Conservation (phyloP, 805 yeast genomes). For the Metschnikowia picachoensis region DNA sequence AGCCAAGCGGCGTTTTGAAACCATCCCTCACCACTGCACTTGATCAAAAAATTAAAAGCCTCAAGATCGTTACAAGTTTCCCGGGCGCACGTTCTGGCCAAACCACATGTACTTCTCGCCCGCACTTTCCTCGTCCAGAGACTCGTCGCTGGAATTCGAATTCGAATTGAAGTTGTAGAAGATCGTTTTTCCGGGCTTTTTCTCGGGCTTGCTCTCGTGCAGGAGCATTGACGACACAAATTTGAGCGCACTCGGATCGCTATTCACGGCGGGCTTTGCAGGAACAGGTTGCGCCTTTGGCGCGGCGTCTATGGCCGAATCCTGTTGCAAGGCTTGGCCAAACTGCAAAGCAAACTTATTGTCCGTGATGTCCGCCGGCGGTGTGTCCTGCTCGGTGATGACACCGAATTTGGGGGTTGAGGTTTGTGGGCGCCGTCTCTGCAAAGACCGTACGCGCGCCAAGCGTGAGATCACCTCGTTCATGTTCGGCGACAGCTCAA, state of each 20-base stretch:
- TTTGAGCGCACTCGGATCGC: slow-evolving; percentile 28
- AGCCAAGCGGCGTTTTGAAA: no score
- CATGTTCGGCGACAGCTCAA: slow-evolving; percentile 14
- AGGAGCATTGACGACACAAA: slow-evolving; percentile 26
- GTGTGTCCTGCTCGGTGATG: slow-evolving; percentile 16
- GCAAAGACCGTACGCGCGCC: slow-evolving; percentile 17
- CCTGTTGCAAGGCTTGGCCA: slow-evolving; percentile 3
- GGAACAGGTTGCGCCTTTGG: neutral
- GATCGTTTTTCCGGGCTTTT: slow-evolving; percentile 19
- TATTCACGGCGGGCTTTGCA: slow-evolving; percentile 1
- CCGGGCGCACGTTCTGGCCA: slow-evolving; percentile 29
- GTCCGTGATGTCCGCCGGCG: slow-evolving; percentile 14
- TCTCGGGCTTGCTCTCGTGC: slow-evolving; percentile 9
- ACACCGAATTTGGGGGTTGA: slow-evolving; percentile 17
- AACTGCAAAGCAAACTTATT: slow-evolving; percentile 20
- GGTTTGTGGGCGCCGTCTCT: slow-evolving; percentile 15
- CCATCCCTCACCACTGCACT: no score
- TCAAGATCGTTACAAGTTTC: no score
- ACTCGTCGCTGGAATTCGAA: slow-evolving; percentile 11
- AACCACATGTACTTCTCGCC: slow-evolving; percentile 33
- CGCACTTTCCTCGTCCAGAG: slow-evolving; percentile 13
- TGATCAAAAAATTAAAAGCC: no score
- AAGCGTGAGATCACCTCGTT: slow-evolving; percentile 17
- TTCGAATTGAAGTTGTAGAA: slow-evolving; percentile 30
- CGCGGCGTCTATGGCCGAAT: neutral